phyloP scores from a whole-genome alignment of 805 yeast species.

The Ogataea nonfermentans region DNA sequence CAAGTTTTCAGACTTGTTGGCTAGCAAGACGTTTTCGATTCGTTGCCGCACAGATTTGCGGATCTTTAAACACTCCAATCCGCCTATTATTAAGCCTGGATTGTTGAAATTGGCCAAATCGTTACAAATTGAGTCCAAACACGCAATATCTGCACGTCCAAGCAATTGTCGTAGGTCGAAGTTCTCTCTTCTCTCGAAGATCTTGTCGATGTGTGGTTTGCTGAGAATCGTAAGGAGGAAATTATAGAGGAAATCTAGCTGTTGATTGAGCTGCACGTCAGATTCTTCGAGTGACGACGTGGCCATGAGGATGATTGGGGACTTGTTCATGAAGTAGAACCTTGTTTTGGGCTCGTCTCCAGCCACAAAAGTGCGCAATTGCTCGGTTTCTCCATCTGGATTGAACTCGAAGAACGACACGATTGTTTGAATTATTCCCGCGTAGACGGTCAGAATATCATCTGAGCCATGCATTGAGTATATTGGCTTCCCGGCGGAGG shows the following conservation, averaged over 20 bases:
- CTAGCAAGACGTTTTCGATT: constrained; percentile 53
- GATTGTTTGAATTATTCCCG: constrained; percentile 80
- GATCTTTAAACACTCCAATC: constrained; percentile 62
- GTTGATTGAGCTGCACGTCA: constrained; percentile 51
- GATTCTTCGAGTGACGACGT: constrained; percentile 57
- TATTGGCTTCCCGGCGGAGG: constrained; percentile 86
- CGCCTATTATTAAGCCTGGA: constrained; percentile 62
- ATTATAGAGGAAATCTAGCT: constrained; percentile 69
- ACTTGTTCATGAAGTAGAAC: constrained; percentile 58
- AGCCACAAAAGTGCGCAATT: constrained; percentile 51
- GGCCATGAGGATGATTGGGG: constrained; percentile 74
- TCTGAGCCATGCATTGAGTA: constrained; percentile 76
- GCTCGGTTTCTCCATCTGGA: constrained; percentile 32
- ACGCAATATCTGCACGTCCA: constrained; percentile 71
- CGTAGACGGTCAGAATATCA: constrained; percentile 61
- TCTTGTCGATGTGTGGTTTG: constrained; percentile 69
- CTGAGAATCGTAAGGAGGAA: constrained; percentile 80
- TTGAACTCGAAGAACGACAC: constrained; percentile 62
- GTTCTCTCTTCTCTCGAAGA: constrained; percentile 69
- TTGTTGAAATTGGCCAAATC: constrained; percentile 49
- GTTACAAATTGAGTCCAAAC: constrained; percentile 61
- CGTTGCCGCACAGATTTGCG: constrained; percentile 55
- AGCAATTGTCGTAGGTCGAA: constrained; percentile 77
- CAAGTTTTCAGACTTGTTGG: constrained; percentile 50
- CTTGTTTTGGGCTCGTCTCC: constrained; percentile 39